These are phyloP conservation scores for Prillingera fragicola DNA, from an alignment of 1,284 basidiomycete genomes.

Conservation along the genomic window DNA sequence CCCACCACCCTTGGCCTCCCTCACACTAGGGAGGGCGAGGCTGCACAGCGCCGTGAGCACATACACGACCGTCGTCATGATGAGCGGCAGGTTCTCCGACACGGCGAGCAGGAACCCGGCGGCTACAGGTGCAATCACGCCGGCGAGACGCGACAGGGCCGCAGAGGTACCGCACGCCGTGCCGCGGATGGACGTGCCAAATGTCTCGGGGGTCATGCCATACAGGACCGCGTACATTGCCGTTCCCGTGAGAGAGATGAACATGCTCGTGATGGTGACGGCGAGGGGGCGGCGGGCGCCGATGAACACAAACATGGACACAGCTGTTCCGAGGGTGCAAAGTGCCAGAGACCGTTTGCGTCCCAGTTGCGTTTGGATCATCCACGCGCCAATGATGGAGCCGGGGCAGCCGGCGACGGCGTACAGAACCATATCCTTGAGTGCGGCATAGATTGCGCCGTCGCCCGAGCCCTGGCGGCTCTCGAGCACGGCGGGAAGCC, in stretches of 20 bases:
- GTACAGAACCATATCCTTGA: conserved; percentile 69
- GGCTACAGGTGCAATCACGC: conserved; percentile 81
- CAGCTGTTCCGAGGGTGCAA: conserved; percentile 72
- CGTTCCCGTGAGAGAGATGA: conserved; percentile 74
- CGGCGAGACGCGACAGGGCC: conserved; percentile 81
- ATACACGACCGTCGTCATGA: conserved; percentile 67
- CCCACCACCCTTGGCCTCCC: too few species aligned
- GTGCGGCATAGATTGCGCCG: conserved; percentile 59
- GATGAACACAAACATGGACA: conserved; percentile 71
- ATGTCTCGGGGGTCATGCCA: conserved; percentile 86
- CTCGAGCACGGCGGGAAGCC: conserved; percentile 79
- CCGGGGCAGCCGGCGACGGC: conserved; percentile 76
- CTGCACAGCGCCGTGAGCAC: conserved; percentile 63
- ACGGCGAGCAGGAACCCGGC: conserved; percentile 75
- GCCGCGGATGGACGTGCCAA: conserved; percentile 74
- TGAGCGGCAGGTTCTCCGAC: conserved; percentile 69
- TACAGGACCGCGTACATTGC: conserved; percentile 90
- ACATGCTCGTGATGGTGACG: conserved; percentile 69
- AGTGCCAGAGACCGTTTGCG: conserved; percentile 69
- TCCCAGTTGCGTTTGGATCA: conserved; percentile 74
- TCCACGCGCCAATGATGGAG: conserved; percentile 77
- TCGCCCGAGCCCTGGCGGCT: conserved; percentile 42
- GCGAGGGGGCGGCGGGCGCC: conserved; percentile 58
- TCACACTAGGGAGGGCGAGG: conserved; percentile 58
- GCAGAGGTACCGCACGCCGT: conserved; percentile 88